Evolutionary conservation across 768 basidiomycete genomes (phyloP).

Genomic region (Suillus clintonianus): DNA sequence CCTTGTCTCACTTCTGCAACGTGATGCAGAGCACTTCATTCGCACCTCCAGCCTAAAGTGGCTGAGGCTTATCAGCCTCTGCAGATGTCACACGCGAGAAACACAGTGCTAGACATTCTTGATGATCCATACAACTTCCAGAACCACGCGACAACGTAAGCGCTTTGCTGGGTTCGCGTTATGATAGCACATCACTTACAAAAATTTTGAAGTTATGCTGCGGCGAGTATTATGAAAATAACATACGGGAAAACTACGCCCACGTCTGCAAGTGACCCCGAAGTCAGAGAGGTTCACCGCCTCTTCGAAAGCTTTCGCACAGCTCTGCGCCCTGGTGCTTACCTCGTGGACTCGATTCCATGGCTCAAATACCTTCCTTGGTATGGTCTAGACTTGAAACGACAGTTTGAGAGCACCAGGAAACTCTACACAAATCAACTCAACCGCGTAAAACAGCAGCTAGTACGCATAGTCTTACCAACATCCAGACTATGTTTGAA

Average conservation of each 20-base stretch:
- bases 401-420: slow-evolving; percentile 54
- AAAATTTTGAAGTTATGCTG: slow-evolving; percentile 17
- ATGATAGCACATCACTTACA: not conserved
- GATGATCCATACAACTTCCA: slow-evolving; percentile 25
- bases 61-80: slow-evolving; percentile 45
- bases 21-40: slow-evolving; percentile 47
- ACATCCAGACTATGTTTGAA: too few species aligned
- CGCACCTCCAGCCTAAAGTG: slow-evolving; percentile 49
- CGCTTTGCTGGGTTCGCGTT: slow-evolving; percentile 30
- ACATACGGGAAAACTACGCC: slow-evolving; percentile 13
- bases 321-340: slow-evolving; percentile 30
- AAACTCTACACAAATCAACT: slow-evolving; percentile 50
- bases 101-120: slow-evolving; percentile 12
- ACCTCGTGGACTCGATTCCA: slow-evolving; percentile 36
- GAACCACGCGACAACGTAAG: slow-evolving; percentile 30
- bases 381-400: slow-evolving; percentile 54
- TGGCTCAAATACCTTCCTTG: slow-evolving; percentile 51
- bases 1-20: not conserved
- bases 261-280: slow-evolving; percentile 5
- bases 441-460: slow-evolving; percentile 39
- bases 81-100: slow-evolving; percentile 34
- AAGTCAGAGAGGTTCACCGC: slow-evolving; percentile 17
- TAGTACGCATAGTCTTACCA: slow-evolving; percentile 28
- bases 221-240: slow-evolving; percentile 9
- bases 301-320: slow-evolving; percentile 20